Evolutionary conservation across 495 filamentous ascomycete genomes (phyloP).

Genomic region (Penicillium herquei): DNA sequence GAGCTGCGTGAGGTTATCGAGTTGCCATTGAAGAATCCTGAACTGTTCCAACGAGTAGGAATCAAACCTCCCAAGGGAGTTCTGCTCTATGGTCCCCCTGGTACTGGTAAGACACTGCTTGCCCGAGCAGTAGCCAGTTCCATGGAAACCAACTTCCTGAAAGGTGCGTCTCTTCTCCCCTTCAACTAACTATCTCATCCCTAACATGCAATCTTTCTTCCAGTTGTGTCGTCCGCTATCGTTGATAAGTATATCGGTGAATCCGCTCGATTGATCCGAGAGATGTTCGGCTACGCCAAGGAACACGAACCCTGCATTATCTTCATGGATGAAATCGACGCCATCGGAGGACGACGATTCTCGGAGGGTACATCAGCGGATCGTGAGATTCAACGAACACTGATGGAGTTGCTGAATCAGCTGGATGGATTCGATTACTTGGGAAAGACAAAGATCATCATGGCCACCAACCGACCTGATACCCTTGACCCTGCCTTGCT

Average conservation of each 20-base stretch:
- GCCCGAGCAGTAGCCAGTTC: slow-evolving; percentile 96
- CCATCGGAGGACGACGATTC: slow-evolving; percentile 95
- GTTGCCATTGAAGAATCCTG: slow-evolving; percentile 96
- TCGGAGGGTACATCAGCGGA: slow-evolving; percentile 98
- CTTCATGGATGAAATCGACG: slow-evolving; percentile 99
- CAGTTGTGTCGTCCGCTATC: slow-evolving; percentile 98
- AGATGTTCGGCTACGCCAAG: slow-evolving; percentile 99
- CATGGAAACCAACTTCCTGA: slow-evolving; percentile 97
- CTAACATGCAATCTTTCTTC: slow-evolving; percentile 22
- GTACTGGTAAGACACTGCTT: slow-evolving; percentile 95
- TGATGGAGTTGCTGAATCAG: slow-evolving; percentile 99
- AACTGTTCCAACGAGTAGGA: slow-evolving; percentile 93
- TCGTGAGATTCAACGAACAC: slow-evolving; percentile 96
- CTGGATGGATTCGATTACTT: slow-evolving; percentile 99
- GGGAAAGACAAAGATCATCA: slow-evolving; percentile 99
- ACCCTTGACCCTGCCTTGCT: slow-evolving; percentile 94
- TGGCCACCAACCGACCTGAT: slow-evolving; percentile 98
- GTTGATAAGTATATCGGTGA: slow-evolving; percentile 99
- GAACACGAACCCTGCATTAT: slow-evolving; percentile 99
- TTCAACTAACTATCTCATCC: background rate
- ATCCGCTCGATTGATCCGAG: slow-evolving; percentile 93
- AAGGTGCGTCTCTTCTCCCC: slow-evolving; percentile 58
- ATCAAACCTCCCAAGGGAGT: slow-evolving; percentile 99
- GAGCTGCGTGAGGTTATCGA: slow-evolving; percentile 98
- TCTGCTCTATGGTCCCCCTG: slow-evolving; percentile 93